Conservation (phyloP, 495 filamentous ascomycete genomes). For the Lepraria neglecta region DNA sequence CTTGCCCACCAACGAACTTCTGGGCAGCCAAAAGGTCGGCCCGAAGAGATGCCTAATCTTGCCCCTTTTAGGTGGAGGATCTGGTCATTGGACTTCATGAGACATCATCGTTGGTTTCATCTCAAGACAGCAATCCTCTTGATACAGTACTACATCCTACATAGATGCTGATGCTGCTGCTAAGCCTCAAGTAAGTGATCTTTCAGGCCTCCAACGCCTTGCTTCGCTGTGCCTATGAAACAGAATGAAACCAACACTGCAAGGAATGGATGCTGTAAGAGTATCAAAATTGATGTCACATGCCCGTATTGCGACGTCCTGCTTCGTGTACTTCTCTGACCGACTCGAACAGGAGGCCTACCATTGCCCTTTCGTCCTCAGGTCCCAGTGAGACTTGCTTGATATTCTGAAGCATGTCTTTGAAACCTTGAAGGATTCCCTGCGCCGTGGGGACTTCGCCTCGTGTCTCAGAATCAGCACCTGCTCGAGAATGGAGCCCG, state of each 20-base stretch:
- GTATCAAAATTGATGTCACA: not conserved
- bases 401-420: slow-evolving; percentile 19
- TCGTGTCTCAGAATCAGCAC: not conserved
- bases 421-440: slow-evolving; percentile 24
- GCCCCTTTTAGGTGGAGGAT: no score
- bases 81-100: no score
- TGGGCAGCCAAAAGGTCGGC: no score
- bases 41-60: no score
- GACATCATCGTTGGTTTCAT: no score
- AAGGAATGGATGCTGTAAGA: slow-evolving; percentile 8
- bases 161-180: not conserved
- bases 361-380: slow-evolving; percentile 27
- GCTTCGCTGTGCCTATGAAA: slow-evolving; percentile 9
- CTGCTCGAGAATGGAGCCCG: not conserved
- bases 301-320: slow-evolving; percentile 14
- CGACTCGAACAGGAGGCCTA: slow-evolving; percentile 24
- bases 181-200: not conserved
- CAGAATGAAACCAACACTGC: slow-evolving; percentile 7
- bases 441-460: slow-evolving; percentile 4
- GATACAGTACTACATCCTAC: not conserved
- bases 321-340: slow-evolving; percentile 26
- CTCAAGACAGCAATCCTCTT: not conserved
- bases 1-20: not conserved
- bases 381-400: slow-evolving; percentile 21
- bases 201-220: not conserved